phyloP scores from a whole-genome alignment of 768 basidiomycete species.

The Bullera alba region DNA sequence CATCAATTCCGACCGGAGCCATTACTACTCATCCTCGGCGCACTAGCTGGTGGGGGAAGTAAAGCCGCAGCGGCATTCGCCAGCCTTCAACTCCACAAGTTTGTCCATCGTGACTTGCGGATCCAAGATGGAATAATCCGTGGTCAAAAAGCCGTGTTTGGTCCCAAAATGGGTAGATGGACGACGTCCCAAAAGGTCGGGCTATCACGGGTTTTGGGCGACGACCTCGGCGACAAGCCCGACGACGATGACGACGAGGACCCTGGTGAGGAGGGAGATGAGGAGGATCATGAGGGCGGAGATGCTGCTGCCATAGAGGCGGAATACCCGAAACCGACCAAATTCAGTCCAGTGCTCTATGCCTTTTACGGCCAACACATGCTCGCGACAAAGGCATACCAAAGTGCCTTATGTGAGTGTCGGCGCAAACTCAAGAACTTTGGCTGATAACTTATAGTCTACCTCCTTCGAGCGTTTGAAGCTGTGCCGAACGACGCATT shows the following conservation, averaged over 20 bases:
- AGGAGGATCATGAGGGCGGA: slow-evolving; percentile 7
- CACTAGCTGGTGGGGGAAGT: slow-evolving; percentile 61
- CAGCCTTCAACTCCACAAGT: slow-evolving; percentile 71
- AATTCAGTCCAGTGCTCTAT: slow-evolving; percentile 40
- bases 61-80: slow-evolving; percentile 69
- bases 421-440: background rate
- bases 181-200: slow-evolving; percentile 1
- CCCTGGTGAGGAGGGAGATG: slow-evolving; percentile 45
- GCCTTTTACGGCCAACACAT: slow-evolving; percentile 76
- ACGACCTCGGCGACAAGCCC: slow-evolving; percentile 9
- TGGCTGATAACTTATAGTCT: slow-evolving; percentile 53
- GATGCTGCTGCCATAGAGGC: slow-evolving; percentile 1
- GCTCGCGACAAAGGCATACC: slow-evolving; percentile 76
- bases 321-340: slow-evolving; percentile 14
- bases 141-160: slow-evolving; percentile 49
- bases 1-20: slow-evolving; percentile 87
- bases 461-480: slow-evolving; percentile 81
- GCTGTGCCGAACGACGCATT: slow-evolving; percentile 75
- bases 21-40: slow-evolving; percentile 65
- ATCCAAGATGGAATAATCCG: slow-evolving; percentile 55
- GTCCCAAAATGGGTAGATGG: slow-evolving; percentile 1
- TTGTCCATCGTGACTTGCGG: slow-evolving; percentile 70
- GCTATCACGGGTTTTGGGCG: slow-evolving; percentile 6
- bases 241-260: slow-evolving; percentile 47
- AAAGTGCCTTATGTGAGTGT: slow-evolving; percentile 77